Conservation (phyloP, 2,329 filamentous ascomycete species). For the Aspergillus ochraceus region DNA sequence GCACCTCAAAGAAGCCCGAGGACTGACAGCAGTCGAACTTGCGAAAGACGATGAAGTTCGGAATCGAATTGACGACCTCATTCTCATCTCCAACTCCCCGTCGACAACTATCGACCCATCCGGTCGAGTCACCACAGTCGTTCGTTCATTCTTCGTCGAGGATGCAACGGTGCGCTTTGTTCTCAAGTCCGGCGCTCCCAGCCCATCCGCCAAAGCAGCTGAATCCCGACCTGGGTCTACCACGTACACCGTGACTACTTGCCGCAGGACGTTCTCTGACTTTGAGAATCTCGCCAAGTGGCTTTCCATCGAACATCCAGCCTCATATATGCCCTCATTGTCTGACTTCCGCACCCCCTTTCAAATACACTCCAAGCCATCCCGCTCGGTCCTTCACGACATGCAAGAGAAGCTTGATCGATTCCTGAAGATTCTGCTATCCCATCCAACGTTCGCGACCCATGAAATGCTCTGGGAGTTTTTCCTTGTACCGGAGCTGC, state of each 20-base stretch:
- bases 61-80: conserved; percentile 92
- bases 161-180: conserved; percentile 91
- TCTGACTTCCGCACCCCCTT: conserved; percentile 81
- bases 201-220: conserved; percentile 26
- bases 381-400: conserved; percentile 80
- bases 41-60: conserved; percentile 97
- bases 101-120: conserved; percentile 60
- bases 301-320: conserved; percentile 84
- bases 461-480: conserved; percentile 99
- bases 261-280: conserved; percentile 79
- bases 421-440: conserved; percentile 82
- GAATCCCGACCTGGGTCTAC: conserved; percentile 56
- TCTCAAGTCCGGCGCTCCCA: conserved; percentile 87
- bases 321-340: conserved; percentile 87
- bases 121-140: conserved; percentile 84
- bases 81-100: conserved; percentile 70
- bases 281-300: conserved; percentile 88
- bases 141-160: conserved; percentile 95
- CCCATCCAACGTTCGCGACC: conserved; percentile 88
- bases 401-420: conserved; percentile 83
- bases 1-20: conserved; percentile 77
- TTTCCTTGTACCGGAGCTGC: conserved; percentile 92
- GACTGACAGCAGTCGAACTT: conserved; percentile 89
- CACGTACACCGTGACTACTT: conserved; percentile 87
- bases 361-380: conserved; percentile 89